Percentiles rank a stretch among this genome's conserved stretches.
These are phyloP conservation scores for Diaporthe vaccinii DNA, from an alignment of 2,329 filamentous ascomycete species.

Conservation along the genomic window DNA sequence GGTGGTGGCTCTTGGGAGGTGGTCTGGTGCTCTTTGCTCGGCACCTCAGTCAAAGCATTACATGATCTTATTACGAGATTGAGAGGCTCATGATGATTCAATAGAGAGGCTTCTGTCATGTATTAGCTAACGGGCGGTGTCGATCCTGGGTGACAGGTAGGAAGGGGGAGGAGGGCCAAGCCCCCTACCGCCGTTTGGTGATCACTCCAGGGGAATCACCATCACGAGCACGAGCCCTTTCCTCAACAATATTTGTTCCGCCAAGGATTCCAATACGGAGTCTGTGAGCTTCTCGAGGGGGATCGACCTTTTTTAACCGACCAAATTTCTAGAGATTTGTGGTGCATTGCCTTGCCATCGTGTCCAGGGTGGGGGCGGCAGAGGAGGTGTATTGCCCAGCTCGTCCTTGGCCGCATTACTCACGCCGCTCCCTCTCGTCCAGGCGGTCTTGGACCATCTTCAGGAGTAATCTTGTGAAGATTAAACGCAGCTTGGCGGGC, in stretches of 20 bases:
- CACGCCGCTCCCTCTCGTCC: background rate
- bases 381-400: background rate
- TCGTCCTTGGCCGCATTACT: background rate
- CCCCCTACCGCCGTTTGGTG: background rate
- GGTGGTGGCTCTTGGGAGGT: background rate
- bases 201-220: background rate
- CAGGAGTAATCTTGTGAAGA: background rate
- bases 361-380: too few species aligned
- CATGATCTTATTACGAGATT: constrained; percentile 28
- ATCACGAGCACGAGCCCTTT: background rate
- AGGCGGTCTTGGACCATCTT: background rate
- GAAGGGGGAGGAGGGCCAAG: background rate
- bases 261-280: background rate
- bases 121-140: background rate
- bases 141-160: background rate
- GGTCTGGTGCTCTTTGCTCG: background rate
- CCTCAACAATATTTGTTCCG: background rate
- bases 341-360: background rate
- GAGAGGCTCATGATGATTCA: background rate
- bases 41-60: background rate
- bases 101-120: background rate
- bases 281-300: background rate
- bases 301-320: background rate
- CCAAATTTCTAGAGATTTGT: background rate
- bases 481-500: background rate